Conservation (phyloP, 352 stramenopile genomes). For the Globisporangium nunn region DNA sequence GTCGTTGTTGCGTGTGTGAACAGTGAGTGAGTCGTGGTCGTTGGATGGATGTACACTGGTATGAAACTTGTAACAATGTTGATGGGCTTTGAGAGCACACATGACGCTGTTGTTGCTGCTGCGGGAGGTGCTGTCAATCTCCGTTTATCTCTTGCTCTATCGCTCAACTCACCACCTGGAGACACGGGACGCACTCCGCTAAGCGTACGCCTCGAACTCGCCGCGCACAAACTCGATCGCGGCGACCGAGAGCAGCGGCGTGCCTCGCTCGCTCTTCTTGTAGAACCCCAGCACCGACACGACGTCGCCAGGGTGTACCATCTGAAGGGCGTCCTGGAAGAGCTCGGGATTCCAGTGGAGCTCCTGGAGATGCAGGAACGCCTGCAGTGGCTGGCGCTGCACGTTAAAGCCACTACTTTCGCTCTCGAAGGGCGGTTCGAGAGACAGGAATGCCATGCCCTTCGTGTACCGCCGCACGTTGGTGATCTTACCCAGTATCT, state of each 20-base stretch:
- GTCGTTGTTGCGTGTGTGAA: background rate
- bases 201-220: constrained; percentile 33
- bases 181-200: background rate
- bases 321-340: constrained; percentile 22
- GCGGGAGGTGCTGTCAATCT: background rate
- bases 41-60: constrained; percentile 1
- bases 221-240: constrained; percentile 27
- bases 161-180: too few species aligned
- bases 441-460: constrained; percentile 40
- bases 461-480: constrained; percentile 37
- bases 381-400: constrained; percentile 18
- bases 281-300: constrained; percentile 30
- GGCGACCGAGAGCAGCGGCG: constrained; percentile 31
- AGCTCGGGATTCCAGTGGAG: constrained; percentile 18
- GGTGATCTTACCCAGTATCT: constrained; percentile 28
- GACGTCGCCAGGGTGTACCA: constrained; percentile 34
- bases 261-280: constrained; percentile 27
- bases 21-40: too few species aligned
- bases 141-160: too few species aligned
- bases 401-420: background rate
- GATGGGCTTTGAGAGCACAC: background rate
- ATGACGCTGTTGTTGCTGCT: background rate
- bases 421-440: constrained; percentile 7
- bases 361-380: constrained; percentile 32
- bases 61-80: background rate